Base-by-base conservation (phyloP, 192 early-diverging fungal genomes). In the Mortierella antarctica region DNA sequence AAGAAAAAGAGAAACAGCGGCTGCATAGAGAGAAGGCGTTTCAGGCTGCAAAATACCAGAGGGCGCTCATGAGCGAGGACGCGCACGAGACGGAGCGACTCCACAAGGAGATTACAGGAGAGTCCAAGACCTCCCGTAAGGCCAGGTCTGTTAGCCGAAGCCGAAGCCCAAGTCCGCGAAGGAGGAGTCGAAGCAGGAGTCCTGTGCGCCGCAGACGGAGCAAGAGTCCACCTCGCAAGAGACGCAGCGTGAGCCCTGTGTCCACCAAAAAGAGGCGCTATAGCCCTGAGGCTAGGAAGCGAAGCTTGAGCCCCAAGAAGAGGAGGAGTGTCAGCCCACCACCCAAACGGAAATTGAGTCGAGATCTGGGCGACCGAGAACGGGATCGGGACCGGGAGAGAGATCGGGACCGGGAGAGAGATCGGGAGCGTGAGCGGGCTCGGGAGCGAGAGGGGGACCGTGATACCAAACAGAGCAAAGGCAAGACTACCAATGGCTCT, bases 21-120 rank as follows among this genome's bases (percentile, higher is more conserved):
- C 65, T 57, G 20, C 77, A 80, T 12, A 70, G 77, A 9, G 77
- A 80, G 42, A 80, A 58, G 59, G 77, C 65, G 4, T 14, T 80
- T 62, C 77, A 80, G 52, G 65, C 40, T 1, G 77, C 77, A 13
- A 80, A 72, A 50, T 72, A 62, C 23, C 68, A 64, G 13, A 71
- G 65, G 39, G 70, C 77, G 0, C 50, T 72, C 0, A 72, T 80
- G 65, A 56, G 77, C 23, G 65, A 72, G 40, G 67, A 80, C 58
- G 65, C 57, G 3, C 49, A 62, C 6, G 77, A 80, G 53, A 64
- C 77, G 2, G 77, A 80, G 20, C 70, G 70, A 0, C 53, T 80
- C 7, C 70, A 53, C 52, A 80, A 64, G 44, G 77, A 80, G 51
- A 54, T 64, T 10, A 62, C 45, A 6, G 48, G 54, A 7, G 53